Conservation (phyloP, 306 rosid genomes). For the Alnus rubra region DNA sequence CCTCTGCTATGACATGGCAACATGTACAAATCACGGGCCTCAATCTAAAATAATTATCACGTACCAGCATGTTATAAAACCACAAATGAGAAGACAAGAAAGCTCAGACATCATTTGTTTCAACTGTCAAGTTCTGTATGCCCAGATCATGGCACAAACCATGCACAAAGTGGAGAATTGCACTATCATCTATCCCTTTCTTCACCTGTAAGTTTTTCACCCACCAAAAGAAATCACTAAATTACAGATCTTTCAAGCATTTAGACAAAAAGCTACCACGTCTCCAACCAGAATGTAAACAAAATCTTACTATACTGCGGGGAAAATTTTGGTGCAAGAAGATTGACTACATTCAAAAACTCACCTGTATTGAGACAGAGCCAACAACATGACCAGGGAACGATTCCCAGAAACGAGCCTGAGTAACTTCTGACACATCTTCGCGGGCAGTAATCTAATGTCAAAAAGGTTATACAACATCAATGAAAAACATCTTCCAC, state of each 20-base stretch:
- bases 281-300: not conserved
- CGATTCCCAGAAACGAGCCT: slow-evolving; percentile 89
- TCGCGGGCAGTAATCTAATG: slow-evolving; percentile 67
- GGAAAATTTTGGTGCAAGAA: not conserved
- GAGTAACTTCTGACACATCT: slow-evolving; percentile 74
- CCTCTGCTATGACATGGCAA: not conserved
- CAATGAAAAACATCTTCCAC: not conserved
- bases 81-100: slow-evolving; percentile 15
- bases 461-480: not conserved
- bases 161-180: slow-evolving; percentile 73
- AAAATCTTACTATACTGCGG: not conserved
- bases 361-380: slow-evolving; percentile 72
- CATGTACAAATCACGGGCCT: not conserved
- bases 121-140: slow-evolving; percentile 80
- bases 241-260: not conserved
- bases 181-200: slow-evolving; percentile 66
- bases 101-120: slow-evolving; percentile 55
- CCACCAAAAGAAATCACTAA: slow-evolving; percentile 27
- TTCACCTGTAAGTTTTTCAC: slow-evolving; percentile 53
- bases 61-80: not conserved
- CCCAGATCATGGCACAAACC: slow-evolving; percentile 90
- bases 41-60: not conserved
- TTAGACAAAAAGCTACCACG: not conserved
- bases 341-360: not conserved
- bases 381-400: slow-evolving; percentile 94